These are phyloP conservation scores for Paraphaeosphaeria sporulosa DNA, from an alignment of 2,329 filamentous ascomycete genomes.

Conservation along the genomic window DNA sequence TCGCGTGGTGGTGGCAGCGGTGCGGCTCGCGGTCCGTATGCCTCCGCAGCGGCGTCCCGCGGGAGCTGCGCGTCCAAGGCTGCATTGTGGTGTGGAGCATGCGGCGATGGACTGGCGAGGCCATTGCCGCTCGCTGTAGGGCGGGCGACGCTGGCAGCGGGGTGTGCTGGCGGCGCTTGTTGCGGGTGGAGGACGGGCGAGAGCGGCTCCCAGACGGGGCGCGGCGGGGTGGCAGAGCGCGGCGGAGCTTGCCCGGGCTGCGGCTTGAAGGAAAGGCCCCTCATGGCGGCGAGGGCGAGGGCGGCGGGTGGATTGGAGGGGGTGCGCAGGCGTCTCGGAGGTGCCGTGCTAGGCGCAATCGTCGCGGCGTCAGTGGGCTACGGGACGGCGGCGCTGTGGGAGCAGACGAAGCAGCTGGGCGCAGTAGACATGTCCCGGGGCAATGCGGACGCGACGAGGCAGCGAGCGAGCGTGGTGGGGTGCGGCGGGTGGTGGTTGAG, in stretches of 20 bases:
- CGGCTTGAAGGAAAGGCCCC: conserved; percentile 43
- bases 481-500: conserved; percentile 17
- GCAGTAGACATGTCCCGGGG: conserved; percentile 38
- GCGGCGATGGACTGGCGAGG: conserved; percentile 4
- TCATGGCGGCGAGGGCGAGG: conserved; percentile 36
- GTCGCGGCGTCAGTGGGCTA: conserved; percentile 40
- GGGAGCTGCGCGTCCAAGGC: conserved; percentile 20
- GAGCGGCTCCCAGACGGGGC: conserved; percentile 45
- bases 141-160: conserved; percentile 29
- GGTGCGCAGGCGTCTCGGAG: conserved; percentile 26
- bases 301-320: conserved; percentile 26
- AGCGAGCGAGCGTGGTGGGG: conserved; percentile 29
- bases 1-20: conserved; percentile 31
- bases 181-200: conserved; percentile 40
- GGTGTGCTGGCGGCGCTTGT: conserved; percentile 27
- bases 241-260: conserved; percentile 40
- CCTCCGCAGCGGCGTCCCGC: conserved; percentile 21
- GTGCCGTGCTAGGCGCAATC: conserved; percentile 32
- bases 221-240: conserved; percentile 42
- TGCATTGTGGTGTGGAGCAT: conserved; percentile 11
- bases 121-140: conserved; percentile 19
- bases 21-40: conserved; percentile 29
- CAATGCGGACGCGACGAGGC: conserved; percentile 25
- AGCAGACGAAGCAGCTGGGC: conserved; percentile 27
- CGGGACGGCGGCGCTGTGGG: conserved; percentile 33